Base-by-base conservation (phyloP, 257 asterid species). In the Solanum appendiculatum region DNA sequence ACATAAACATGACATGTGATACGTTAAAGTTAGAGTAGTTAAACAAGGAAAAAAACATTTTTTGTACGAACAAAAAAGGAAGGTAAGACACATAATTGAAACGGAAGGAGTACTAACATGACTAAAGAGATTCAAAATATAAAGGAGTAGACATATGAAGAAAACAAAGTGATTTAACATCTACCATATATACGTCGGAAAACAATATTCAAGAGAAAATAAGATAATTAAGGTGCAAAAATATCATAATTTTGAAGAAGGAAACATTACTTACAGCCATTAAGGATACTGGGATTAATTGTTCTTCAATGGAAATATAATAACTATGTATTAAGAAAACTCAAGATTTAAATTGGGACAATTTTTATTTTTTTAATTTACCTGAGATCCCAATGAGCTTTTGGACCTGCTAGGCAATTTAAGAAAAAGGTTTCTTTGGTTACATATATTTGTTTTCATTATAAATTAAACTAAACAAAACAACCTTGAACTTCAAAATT, bases 141-240 rank as follows among this genome's bases (percentile, higher is more conserved):
- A 29, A 7, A 7, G 0, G 31, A 31, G 40, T 1, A 68, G 12
- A 68, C 2, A 29, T 2, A 7, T 2, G n/a, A 14, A 69, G 40
- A 31, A 68, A 9, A 15, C 0, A 1, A 12, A 2, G 36, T 15
- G 14, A 66, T 25, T 27, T n/a, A 64, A 64, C 36, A 27, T 5
- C 1, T 66, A 66, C 0, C 1, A n/a, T 5, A n/a, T 60, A 63
- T 63, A 1, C 0, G 0, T 3, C 0, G 9, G 11, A n/a, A 11
- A 80, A 37, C 18, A 48, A 27, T 46, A 80, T 44, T 29, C 29
- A 80, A 46, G 85, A 46, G 48, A 80, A 23, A 46, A 80, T 29
- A 80, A 27, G 64, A 10, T 29, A 46, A 80, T 29, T 46, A 29
- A 46, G 40, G 25, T 46, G 42, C 42, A 80, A 46, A 46, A 25